phyloP scores from a whole-genome alignment of 2,329 filamentous ascomycete species.

The Neurospora sp. region DNA sequence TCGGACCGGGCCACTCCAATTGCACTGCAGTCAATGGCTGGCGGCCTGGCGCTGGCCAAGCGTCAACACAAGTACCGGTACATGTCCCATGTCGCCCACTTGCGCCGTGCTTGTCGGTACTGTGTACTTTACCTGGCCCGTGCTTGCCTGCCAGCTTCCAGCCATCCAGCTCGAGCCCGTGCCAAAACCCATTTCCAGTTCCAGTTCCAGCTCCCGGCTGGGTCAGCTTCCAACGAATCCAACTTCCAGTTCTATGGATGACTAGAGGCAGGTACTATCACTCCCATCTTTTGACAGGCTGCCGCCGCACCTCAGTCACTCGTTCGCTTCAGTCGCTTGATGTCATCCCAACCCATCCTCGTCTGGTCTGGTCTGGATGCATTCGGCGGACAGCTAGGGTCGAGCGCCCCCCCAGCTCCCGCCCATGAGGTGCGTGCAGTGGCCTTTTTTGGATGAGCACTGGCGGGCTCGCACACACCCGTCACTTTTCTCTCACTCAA shows the following conservation, averaged over 20 bases:
- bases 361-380: background rate
- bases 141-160: background rate
- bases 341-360: background rate
- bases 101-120: background rate
- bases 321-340: background rate
- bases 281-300: background rate
- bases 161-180: background rate
- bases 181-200: background rate
- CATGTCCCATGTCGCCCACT: background rate
- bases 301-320: background rate
- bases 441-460: background rate
- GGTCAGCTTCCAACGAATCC: background rate
- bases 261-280: background rate
- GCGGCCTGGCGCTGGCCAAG: background rate
- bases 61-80: background rate
- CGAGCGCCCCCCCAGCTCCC: background rate
- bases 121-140: background rate
- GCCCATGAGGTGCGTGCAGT: background rate
- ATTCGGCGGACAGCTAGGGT: background rate
- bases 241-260: background rate
- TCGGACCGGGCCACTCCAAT: background rate
- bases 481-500: background rate
- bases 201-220: background rate
- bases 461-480: background rate
- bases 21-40: background rate